phyloP scores from a whole-genome alignment of 2,329 filamentous ascomycete genomes.

The Neonectria coccinea region DNA sequence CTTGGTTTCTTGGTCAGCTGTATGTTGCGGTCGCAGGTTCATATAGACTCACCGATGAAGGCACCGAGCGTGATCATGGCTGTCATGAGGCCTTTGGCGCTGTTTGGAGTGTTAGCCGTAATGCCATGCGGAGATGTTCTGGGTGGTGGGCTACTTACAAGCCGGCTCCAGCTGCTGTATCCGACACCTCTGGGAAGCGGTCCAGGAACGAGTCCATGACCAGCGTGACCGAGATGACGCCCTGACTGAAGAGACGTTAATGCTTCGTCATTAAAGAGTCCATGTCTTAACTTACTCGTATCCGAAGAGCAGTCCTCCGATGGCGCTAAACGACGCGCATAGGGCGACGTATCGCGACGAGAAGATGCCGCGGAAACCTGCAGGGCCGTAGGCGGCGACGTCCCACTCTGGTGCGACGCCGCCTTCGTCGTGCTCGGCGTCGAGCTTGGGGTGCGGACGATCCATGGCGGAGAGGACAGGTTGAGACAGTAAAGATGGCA shows the following conservation, averaged over 20 bases:
- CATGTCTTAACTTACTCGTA: conserved; percentile 38
- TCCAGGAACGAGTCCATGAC: conserved; percentile 51
- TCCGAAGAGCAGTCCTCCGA: conserved; percentile 56
- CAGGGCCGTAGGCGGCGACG: conserved; percentile 41
- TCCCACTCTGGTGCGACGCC: conserved; percentile 30
- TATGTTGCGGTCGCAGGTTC: not conserved
- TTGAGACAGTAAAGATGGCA: not conserved
- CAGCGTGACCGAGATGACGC: conserved; percentile 55
- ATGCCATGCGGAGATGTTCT: not conserved
- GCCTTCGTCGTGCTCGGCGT: conserved; percentile 40
- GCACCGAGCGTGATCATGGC: conserved; percentile 61
- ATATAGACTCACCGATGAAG: conserved; percentile 51
- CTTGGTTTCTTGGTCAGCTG: conserved; percentile 33
- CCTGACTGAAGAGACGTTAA: conserved; percentile 45
- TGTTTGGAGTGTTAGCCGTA: not conserved
- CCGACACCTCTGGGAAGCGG: conserved; percentile 49
- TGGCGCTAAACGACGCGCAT: conserved; percentile 50
- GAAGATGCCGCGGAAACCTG: conserved; percentile 49
- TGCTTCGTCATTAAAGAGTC: not conserved
- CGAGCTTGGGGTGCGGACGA: conserved; percentile 28
- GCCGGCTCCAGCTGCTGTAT: conserved; percentile 53
- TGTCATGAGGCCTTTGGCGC: conserved; percentile 58
- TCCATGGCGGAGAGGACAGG: conserved; percentile 22
- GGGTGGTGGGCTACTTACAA: conserved; percentile 27
- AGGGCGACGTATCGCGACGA: conserved; percentile 49